Evolutionary conservation across 352 stramenopile species (phyloP), one percentile per base, ranked within the genome.

Genomic region (Pythium sp.): DNA sequence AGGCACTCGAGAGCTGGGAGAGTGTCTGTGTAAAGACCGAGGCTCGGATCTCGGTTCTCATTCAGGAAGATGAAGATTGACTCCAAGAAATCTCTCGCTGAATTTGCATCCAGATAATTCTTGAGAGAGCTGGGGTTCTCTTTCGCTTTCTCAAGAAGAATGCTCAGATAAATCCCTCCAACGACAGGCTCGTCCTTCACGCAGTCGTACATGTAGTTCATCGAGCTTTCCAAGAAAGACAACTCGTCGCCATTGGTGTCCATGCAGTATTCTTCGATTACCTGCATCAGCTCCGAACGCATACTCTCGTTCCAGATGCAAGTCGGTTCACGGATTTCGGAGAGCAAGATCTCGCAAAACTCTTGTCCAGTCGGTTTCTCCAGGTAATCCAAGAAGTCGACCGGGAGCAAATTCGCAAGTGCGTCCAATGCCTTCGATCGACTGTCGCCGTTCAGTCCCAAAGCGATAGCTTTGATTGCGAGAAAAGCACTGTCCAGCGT

Each of bases 201-300:
- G 61, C 84, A 91, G 71, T 93, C 84, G 64, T 94, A 94, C 80
- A 92, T 91, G 71, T 94, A 84, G 64, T 79, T 90, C 1, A 76
- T 81, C 5, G 83, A 76, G 57, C 69, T 90, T 62, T 94, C 86
- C 62, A 94, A 54, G 60, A 93, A 86, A 0, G 80, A 86, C 46
- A 92, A 54, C 32, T 81, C 81, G 38, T 92, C 78, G 15, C 71
- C 79, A 64, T 64, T 78, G 20, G 53, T 66, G 62, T 90, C 76
- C 12, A 74, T 87, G 55, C 82, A 93, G 68, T 91, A 89, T 24
- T 93, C 86, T 69, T 89, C 80, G 9, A 86, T 91, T 18, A 93
- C 63, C 46, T 90, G 77, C 66, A 87, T 84, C n/a, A 94, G 64
- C 68, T 94, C 86, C 15, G 54, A 69, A 8, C 82, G 74, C 12